Conservation (phyloP, 148 eudicot genomes). For the Polygonum maritimum region DNA sequence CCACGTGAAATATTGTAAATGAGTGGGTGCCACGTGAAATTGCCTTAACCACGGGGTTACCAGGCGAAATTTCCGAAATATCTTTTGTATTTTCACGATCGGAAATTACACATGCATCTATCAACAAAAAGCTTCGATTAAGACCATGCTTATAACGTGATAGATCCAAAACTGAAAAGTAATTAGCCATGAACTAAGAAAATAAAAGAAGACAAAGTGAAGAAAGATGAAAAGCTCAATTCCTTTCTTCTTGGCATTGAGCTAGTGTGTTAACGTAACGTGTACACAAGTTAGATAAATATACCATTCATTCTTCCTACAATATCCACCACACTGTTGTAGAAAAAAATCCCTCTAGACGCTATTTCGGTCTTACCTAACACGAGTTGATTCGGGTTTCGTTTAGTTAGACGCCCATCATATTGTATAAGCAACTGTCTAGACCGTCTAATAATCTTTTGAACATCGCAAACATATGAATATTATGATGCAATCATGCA, state of each 20-base stretch:
- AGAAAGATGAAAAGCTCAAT: neutral
- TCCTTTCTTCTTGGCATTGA: neutral
- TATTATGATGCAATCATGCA: too few relatives aligned
- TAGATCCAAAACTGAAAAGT: neutral
- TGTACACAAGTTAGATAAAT: neutral
- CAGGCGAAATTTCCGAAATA: too few relatives aligned
- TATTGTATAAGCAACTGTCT: too few relatives aligned
- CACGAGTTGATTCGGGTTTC: too few relatives aligned
- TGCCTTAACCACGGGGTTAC: too few relatives aligned
- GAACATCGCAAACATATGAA: too few relatives aligned
- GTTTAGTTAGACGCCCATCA: too few relatives aligned
- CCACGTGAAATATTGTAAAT: too few relatives aligned
- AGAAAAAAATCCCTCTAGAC: too few relatives aligned
- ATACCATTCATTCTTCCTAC: neutral
- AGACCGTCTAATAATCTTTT: too few relatives aligned
- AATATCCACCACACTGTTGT: neutral
- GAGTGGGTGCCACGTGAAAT: too few relatives aligned
- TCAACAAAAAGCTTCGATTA: neutral
- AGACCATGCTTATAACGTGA: conserved; percentile 10
- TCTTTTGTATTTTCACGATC: neutral
- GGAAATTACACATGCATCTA: neutral
- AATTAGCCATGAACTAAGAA: neutral
- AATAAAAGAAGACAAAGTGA: neutral
- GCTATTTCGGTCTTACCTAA: too few relatives aligned
- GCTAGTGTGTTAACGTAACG: neutral